These are phyloP conservation scores for Fomitopsis schrenkii DNA, from an alignment of 1,284 basidiomycete species.

Conservation along the genomic window DNA sequence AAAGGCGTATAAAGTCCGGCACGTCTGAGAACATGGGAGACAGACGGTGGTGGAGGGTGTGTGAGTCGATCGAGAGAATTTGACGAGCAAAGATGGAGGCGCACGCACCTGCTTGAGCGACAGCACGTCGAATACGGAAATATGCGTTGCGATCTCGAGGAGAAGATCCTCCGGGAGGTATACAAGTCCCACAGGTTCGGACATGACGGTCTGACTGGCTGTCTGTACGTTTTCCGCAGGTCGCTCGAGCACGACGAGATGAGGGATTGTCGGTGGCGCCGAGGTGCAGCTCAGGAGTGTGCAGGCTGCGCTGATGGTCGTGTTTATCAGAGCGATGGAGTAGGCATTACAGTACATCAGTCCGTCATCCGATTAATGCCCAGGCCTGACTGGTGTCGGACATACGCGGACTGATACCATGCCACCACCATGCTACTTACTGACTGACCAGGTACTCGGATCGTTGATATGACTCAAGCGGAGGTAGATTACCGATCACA, in stretches of 20 bases:
- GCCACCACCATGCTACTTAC: neutral
- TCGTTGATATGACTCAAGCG: neutral
- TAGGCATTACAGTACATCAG: neutral
- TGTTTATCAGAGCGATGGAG: neutral
- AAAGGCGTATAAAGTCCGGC: slow-evolving; percentile 41
- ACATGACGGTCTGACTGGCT: neutral
- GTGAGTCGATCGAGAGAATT: neutral
- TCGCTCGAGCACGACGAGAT: neutral
- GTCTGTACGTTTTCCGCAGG: neutral
- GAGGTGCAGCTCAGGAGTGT: neutral
- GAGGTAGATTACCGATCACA: too few species aligned
- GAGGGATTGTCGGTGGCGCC: neutral
- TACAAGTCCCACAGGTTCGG: slow-evolving; percentile 10
- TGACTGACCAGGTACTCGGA: neutral
- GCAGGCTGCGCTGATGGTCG: neutral
- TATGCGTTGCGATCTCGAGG: slow-evolving; percentile 27
- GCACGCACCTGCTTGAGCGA: slow-evolving; percentile 43
- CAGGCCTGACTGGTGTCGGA: neutral
- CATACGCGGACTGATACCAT: neutral
- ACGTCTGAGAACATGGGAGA: slow-evolving; percentile 38
- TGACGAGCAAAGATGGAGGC: slow-evolving; percentile 1
- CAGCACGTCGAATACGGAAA: slow-evolving; percentile 39
- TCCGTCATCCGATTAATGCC: neutral
- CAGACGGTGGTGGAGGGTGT: slow-evolving; percentile 2
- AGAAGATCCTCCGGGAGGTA: slow-evolving; percentile 38